A percentile compares a stretch with the other conserved stretches of the same genome.
Evolutionary conservation across 306 rosid species (phyloP).

Genomic region (Rosa chinensis): DNA sequence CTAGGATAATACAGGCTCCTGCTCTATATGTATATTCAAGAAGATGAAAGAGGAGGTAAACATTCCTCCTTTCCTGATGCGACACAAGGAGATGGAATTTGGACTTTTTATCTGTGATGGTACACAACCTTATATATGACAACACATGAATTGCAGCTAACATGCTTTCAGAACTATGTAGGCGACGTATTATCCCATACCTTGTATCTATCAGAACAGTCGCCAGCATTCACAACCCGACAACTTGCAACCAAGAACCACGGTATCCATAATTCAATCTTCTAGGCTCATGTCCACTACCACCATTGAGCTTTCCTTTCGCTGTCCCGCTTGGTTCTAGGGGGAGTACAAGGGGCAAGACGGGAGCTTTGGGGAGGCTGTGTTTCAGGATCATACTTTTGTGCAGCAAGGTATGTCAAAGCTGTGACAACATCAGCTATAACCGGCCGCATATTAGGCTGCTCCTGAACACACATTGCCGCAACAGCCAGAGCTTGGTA

Average conservation of each 20-base stretch:
- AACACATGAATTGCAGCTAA: not conserved
- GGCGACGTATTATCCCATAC: slow-evolving; percentile 1
- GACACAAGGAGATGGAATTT: slow-evolving; percentile 14
- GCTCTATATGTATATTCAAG: slow-evolving; percentile 7
- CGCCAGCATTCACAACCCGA: slow-evolving; percentile 5
- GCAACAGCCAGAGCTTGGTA: slow-evolving; percentile 88
- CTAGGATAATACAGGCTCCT: slow-evolving; percentile 9
- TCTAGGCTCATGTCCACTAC: slow-evolving; percentile 33
- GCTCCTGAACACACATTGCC: slow-evolving; percentile 91
- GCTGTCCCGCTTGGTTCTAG: slow-evolving; percentile 53
- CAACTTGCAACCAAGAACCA: slow-evolving; percentile 6
- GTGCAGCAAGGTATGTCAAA: slow-evolving; percentile 79
- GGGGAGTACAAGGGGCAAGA: slow-evolving; percentile 59
- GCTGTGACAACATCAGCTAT: slow-evolving; percentile 95
- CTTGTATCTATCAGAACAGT: not conserved
- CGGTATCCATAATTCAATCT: slow-evolving; percentile 19
- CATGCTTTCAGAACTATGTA: slow-evolving; percentile 13
- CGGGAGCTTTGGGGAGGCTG: slow-evolving; percentile 55
- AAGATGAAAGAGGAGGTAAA: not conserved
- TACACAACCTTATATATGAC: slow-evolving; percentile 6
- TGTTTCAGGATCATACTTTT: slow-evolving; percentile 53
- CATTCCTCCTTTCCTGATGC: not conserved
- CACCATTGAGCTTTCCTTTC: slow-evolving; percentile 42
- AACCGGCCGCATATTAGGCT: slow-evolving; percentile 83
- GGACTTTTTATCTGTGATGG: slow-evolving; percentile 17